Base-by-base conservation (phyloP, 768 basidiomycete genomes). In the Melanogaster broomeanus region DNA sequence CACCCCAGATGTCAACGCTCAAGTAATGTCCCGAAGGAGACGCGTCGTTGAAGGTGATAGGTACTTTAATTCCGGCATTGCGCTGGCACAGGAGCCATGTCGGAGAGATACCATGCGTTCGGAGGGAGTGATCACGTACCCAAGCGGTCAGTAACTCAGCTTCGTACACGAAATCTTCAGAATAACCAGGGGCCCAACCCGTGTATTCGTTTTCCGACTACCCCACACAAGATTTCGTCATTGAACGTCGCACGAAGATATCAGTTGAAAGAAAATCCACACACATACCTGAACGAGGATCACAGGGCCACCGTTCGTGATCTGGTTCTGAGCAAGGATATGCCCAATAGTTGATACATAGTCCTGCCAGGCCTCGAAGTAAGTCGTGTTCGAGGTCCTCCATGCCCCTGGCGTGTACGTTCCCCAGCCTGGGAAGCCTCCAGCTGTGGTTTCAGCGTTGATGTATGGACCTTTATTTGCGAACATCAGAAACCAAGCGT, bases 281-380 rank as follows among this genome's bases (percentile, higher is more conserved):
- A 69, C 21, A 67, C 31, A 48, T 37, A 50, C 52, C 41, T 49
- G 55, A 33, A 62, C 57, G 8, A 76, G 34, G 72, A 71, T 71
- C 72, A 83, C 77, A 19, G 83, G 82, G 6, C 84, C 84, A 10
- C 81, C 84, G 19, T 80, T 76, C 12, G 79, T 77, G 53, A 85
- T 77, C 61, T 85, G 81, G 57, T 84, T 79, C 49, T 63, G 68
- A 2, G 80, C 76, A 28, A 83, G 73, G 30, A 83, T 69, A 45
- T 74, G 71, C 5, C 77, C 71, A 10, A 85, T 70, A 1, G 71
- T 65, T 5, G 76, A 78, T 67, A 83, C 70, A 53, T 85, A 85
- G 12, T 77, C 77, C 18, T 67, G 68, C 83, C 83, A 85, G 2
- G 82, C 82, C 69, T 52, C 51, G 28, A 46, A 53, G 59, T 80